phyloP scores from a whole-genome alignment of 73 alveolate species.

The Paramecium sonneborni region DNA sequence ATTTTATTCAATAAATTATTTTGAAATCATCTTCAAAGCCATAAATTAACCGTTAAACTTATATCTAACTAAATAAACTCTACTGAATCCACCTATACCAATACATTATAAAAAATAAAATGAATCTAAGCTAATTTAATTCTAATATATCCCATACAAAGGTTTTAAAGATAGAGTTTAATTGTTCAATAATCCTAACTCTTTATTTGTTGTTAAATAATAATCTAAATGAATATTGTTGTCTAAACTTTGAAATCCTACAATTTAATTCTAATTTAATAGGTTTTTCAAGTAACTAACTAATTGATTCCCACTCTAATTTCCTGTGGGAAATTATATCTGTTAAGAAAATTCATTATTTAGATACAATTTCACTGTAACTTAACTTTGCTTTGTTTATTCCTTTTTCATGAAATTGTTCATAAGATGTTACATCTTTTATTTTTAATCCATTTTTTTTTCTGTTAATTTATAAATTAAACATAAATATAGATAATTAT shows the following conservation, averaged over 20 bases:
- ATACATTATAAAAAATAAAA: conserved; percentile 75
- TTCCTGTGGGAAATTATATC: background rate
- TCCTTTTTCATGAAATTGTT: conserved; percentile 13
- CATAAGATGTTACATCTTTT: background rate
- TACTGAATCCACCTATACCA: conserved; percentile 89
- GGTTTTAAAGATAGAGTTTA: background rate
- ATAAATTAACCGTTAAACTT: conserved; percentile 83
- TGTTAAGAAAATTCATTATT: conserved; percentile 16
- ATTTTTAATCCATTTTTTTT: conserved; percentile 19
- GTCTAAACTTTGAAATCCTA: conserved; percentile 29
- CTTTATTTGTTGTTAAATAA: conserved; percentile 9
- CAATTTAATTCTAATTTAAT: background rate
- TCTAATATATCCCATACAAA: background rate
- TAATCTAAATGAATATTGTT: background rate
- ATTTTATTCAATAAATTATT: conserved; percentile 71
- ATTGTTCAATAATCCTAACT: background rate
- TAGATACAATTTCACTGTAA: background rate
- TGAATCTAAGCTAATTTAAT: background rate
- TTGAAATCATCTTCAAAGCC: conserved; percentile 83
- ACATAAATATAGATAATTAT: background rate
- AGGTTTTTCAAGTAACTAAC: background rate
- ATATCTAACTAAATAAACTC: conserved; percentile 79
- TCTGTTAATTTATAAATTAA: background rate
- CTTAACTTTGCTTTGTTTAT: background rate
- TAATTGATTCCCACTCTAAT: background rate